Base-by-base conservation (phyloP, 2,329 filamentous ascomycete genomes). In the Fusarium pseudonygamai region DNA sequence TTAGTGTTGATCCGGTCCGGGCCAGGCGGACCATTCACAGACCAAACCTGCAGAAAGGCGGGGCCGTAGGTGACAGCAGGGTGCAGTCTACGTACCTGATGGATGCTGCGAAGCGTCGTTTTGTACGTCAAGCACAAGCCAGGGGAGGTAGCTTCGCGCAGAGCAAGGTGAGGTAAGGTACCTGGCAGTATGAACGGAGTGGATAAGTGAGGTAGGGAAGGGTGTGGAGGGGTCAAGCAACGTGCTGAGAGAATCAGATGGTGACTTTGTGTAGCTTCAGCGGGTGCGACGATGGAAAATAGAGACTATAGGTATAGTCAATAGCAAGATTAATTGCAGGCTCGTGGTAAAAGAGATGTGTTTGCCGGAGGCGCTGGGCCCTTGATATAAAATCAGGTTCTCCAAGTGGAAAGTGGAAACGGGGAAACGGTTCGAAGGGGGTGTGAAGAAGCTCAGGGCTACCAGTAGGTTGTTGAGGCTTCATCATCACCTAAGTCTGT, bases 1-100 rank as follows among this genome's bases (percentile, higher is more conserved):
- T 82, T 81, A 81, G 80, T 78, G 80, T 82, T 82, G 80, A 81
- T 82, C 79, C 79, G 79, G 76, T 81, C 79, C 79, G 80, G 78
- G 64, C 64, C 53, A 67, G 60, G 61, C 67, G 66, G 70, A 18
- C 79, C 78, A 81, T 70, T 82, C 74, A 82, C 55, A 78, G 55
- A 60, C 61, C 50, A 53, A 63, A 60, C 64, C 69, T 71, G 64
- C 66, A 73, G 67, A 64, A 53, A 69, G 47, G 47, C 40, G 43
- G 50, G 43, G 53, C 72, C 60, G 57, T 69, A 49, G 42, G 64
- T 39, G 49, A 42, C 37, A 45, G 53, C 18, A 69, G 70, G 63
- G 65, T 47, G 52, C 34, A 37, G 22, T 47, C 43, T 74, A 74
- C 72, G 72, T 72, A 74, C 68, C 64, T 61, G 45, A 28, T 60